A percentile compares a stretch with the other conserved stretches of the same genome.
Conservation (phyloP, 2,329 filamentous ascomycete species). For the Penicillium sp. region DNA sequence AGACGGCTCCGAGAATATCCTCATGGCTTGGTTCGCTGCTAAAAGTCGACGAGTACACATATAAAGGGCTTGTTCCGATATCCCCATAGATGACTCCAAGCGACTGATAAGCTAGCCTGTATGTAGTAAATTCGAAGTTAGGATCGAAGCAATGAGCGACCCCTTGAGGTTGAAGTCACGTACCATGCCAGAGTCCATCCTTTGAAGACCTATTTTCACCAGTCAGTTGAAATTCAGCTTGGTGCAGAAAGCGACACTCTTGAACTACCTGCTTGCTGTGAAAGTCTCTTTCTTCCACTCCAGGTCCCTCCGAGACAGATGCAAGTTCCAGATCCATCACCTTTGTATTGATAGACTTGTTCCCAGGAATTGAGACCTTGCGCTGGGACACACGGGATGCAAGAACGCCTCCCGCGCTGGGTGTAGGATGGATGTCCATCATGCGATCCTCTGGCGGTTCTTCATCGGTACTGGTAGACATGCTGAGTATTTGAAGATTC, state of each 20-base stretch:
- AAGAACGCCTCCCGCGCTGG: not conserved
- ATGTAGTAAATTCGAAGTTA: not conserved
- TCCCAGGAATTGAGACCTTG: not conserved
- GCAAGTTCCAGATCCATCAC: not conserved
- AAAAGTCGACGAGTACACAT: conserved; percentile 60
- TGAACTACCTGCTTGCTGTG: not conserved
- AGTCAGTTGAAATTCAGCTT: not conserved
- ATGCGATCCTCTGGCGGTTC: not conserved
- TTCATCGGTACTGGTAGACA: not conserved
- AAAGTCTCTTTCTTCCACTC: conserved; percentile 2
- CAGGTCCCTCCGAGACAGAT: not conserved
- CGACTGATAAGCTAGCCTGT: conserved; percentile 56
- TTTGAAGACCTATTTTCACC: not conserved
- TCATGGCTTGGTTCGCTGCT: conserved; percentile 44
- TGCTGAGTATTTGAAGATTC: not conserved
- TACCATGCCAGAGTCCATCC: conserved; percentile 5
- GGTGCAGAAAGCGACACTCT: not conserved
- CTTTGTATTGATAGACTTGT: not conserved
- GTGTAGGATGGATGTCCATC: not conserved
- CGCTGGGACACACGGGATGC: not conserved
- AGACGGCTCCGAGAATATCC: conserved; percentile 57
- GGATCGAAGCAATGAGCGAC: not conserved
- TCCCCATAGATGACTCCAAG: conserved; percentile 63
- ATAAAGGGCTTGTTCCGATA: conserved; percentile 60
- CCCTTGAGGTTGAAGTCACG: not conserved